These are phyloP conservation scores for Metarhizium robertsii DNA, from an alignment of 2,329 filamentous ascomycete species.

Conservation along the genomic window DNA sequence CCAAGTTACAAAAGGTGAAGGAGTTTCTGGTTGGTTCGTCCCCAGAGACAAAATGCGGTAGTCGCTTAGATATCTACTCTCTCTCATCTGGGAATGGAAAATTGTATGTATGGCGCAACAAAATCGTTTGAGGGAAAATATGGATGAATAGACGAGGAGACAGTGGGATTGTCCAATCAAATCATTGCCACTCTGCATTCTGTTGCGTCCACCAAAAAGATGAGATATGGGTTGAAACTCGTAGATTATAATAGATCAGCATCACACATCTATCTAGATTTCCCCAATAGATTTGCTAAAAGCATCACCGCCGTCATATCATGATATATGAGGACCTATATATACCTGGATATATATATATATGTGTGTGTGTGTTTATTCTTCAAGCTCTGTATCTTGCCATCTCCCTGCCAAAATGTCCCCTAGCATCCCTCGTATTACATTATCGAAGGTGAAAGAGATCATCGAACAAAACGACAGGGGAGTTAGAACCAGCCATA, in stretches of 20 bases:
- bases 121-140: conserved; percentile 10
- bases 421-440: neutral
- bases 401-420: neutral
- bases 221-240: neutral
- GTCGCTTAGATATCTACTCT: neutral
- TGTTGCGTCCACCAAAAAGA: neutral
- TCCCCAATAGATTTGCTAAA: neutral
- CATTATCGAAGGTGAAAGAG: neutral
- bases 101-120: conserved; percentile 2
- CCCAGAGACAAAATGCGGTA: neutral
- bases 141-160: conserved; percentile 7
- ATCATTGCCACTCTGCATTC: neutral
- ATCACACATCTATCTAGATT: neutral
- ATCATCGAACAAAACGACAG: neutral
- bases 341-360: neutral
- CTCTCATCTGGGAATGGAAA: neutral
- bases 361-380: neutral
- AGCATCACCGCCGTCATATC: neutral
- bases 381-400: neutral
- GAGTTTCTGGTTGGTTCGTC: neutral
- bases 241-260: neutral
- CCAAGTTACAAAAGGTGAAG: neutral
- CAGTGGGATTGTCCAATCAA: neutral
- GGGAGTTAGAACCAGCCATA: neutral
- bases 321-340: neutral